phyloP scores from a whole-genome alignment of 192 early-diverging fungal genomes.

The Thoreauomyces humboldtii region DNA sequence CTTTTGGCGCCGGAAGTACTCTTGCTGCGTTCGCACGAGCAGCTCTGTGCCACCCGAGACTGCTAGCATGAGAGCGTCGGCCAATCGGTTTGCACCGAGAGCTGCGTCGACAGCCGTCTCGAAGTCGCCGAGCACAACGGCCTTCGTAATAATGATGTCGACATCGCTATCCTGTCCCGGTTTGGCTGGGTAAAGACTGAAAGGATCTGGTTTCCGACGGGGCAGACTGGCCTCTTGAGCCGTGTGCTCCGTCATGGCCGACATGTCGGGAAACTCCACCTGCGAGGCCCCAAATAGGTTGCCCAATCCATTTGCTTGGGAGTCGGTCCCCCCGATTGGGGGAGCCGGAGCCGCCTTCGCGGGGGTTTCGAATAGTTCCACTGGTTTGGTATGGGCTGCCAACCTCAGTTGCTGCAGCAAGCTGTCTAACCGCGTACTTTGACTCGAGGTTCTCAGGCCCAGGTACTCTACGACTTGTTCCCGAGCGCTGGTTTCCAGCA shows the following conservation, averaged over 20 bases:
- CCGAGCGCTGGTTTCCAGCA: constrained; percentile 77
- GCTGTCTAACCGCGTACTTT: constrained; percentile 58
- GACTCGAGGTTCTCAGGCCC: constrained; percentile 75
- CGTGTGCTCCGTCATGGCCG: constrained; percentile 22
- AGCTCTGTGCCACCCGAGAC: constrained; percentile 79
- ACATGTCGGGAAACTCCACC: constrained; percentile 51
- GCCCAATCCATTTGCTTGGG: constrained; percentile 33
- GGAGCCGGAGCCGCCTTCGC: constrained; percentile 12
- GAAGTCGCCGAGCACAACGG: constrained; percentile 88
- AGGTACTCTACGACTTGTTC: constrained; percentile 82
- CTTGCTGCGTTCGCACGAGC: constrained; percentile 69
- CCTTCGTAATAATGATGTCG: constrained; percentile 79
- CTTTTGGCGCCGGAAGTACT: constrained; percentile 77
- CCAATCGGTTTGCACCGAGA: constrained; percentile 72
- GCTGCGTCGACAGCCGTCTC: constrained; percentile 88
- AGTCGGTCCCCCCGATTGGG: background rate
- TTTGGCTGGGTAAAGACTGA: constrained; percentile 37
- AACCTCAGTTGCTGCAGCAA: constrained; percentile 48
- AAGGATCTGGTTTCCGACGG: constrained; percentile 29
- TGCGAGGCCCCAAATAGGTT: constrained; percentile 20
- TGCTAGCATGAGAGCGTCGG: constrained; percentile 88
- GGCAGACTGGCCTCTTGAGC: background rate
- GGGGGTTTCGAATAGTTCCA: constrained; percentile 6
- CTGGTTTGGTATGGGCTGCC: constrained; percentile 16
- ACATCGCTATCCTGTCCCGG: constrained; percentile 62